Percentiles rank a stretch among this genome's conserved stretches.
These are phyloP conservation scores for Amauroascus niger DNA, from an alignment of 2,329 filamentous ascomycete species.

Conservation along the genomic window DNA sequence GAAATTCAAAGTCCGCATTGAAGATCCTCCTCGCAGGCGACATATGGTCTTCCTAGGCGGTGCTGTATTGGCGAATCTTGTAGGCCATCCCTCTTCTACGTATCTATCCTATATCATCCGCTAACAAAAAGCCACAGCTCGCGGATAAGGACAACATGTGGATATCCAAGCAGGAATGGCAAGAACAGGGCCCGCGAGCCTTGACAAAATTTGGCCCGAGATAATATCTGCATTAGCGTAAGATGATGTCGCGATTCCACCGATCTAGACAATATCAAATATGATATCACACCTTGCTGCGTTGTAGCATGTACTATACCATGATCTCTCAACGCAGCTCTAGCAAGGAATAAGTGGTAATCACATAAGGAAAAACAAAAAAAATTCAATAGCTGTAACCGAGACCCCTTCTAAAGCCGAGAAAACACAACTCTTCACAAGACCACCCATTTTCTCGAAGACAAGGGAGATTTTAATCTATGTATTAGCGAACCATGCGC, in stretches of 20 bases:
- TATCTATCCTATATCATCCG: not conserved
- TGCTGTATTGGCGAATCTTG: constrained; percentile 89
- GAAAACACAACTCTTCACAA: too few species aligned
- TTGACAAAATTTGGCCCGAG: constrained; percentile 89
- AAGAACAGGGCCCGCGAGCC: constrained; percentile 75
- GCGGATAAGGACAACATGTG: constrained; percentile 98
- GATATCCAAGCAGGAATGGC: constrained; percentile 95
- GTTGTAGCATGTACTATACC: not conserved
- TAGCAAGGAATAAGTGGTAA: too few species aligned
- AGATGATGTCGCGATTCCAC: not conserved
- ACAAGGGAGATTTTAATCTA: too few species aligned
- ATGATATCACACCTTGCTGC: not conserved
- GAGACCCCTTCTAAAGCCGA: not conserved
- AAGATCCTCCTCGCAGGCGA: constrained; percentile 86
- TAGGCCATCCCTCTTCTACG: constrained; percentile 30
- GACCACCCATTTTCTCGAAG: too few species aligned
- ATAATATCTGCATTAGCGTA: constrained; percentile 36
- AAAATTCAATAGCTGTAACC: not conserved
- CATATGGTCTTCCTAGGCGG: constrained; percentile 99
- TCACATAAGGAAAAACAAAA: not conserved
- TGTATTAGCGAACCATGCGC: too few species aligned
- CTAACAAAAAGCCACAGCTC: constrained; percentile 47
- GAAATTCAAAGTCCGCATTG: constrained; percentile 99
- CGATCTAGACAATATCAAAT: not conserved
- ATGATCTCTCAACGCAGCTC: not conserved